A percentile compares a stretch with the other conserved stretches of the same genome.
phyloP scores from a whole-genome alignment of 2,329 filamentous ascomycete genomes.

The Alternaria ventricosa region DNA sequence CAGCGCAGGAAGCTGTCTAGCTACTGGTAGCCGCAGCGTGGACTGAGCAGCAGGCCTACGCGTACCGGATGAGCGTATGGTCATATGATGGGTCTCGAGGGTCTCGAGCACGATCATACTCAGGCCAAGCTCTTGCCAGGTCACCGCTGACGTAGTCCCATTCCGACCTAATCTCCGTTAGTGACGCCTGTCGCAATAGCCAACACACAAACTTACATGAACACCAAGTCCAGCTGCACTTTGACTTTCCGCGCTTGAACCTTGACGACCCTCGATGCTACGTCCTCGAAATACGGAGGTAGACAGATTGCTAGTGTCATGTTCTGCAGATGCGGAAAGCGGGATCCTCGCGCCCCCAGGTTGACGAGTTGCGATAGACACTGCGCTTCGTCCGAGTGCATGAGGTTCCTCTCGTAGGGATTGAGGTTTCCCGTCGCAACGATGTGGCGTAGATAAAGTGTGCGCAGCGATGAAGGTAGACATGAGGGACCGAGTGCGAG shows the following conservation, averaged over 20 bases:
- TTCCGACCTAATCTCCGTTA: slow-evolving; percentile 1
- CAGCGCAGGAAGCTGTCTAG: neutral
- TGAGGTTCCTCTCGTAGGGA: slow-evolving; percentile 6
- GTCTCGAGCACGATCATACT: slow-evolving; percentile 10
- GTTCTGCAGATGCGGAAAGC: slow-evolving; percentile 8
- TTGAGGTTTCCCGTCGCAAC: slow-evolving; percentile 3
- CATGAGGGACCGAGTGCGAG: slow-evolving; percentile 6
- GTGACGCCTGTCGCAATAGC: neutral
- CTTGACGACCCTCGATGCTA: slow-evolving; percentile 9
- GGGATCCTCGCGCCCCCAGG: slow-evolving; percentile 1
- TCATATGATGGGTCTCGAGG: slow-evolving; percentile 5
- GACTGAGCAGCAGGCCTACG: neutral
- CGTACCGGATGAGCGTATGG: neutral
- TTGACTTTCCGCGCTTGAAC: slow-evolving; percentile 5
- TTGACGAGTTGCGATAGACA: slow-evolving; percentile 13
- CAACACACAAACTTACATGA: slow-evolving; percentile 2
- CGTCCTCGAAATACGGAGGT: slow-evolving; percentile 7
- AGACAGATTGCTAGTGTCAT: slow-evolving; percentile 9
- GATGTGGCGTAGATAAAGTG: slow-evolving; percentile 12
- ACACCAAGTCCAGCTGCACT: slow-evolving; percentile 1
- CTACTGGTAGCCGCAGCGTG: neutral
- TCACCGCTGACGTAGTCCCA: slow-evolving; percentile 1
- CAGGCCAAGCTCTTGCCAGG: slow-evolving; percentile 7
- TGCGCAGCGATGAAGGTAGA: slow-evolving; percentile 11
- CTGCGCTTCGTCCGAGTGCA: slow-evolving; percentile 17